Conservation (phyloP, 495 filamentous ascomycete species). For the Neurospora discreta region DNA sequence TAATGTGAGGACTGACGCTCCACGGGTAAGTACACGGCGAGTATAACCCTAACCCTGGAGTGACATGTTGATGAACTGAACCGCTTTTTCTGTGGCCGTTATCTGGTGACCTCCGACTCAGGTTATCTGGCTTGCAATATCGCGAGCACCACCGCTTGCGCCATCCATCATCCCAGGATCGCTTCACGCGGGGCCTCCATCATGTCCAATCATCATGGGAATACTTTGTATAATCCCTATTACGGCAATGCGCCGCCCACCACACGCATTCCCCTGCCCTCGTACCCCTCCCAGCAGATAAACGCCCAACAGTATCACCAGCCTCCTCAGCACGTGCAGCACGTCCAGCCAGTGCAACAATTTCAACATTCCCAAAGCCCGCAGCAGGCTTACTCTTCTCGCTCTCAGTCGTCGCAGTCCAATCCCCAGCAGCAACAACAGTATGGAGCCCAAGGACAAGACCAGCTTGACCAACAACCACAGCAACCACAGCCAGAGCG, state of each 20-base stretch:
- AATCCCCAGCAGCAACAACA: not conserved
- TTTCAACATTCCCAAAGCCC: not conserved
- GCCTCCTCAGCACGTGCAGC: not conserved
- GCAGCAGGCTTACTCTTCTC: not conserved
- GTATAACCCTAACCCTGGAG: too few relatives aligned
- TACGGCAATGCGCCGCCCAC: not conserved
- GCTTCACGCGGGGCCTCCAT: not conserved
- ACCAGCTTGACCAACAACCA: not conserved
- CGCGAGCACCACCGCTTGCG: not conserved
- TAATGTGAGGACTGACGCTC: too few relatives aligned
- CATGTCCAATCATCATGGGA: not conserved
- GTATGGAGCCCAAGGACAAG: not conserved
- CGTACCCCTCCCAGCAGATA: not conserved
- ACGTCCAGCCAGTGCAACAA: not conserved
- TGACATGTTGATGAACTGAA: too few relatives aligned
- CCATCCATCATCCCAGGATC: not conserved
- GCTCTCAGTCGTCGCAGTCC: not conserved
- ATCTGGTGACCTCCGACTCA: too few relatives aligned
- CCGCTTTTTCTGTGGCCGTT: too few relatives aligned
- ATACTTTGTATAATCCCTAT: not conserved
- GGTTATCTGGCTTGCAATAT: not conserved
- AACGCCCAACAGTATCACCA: not conserved
- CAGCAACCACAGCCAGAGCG: not conserved
- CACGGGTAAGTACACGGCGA: too few relatives aligned
- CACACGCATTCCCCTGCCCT: not conserved